These are phyloP conservation scores for Tripidium arundinaceum DNA, from an alignment of 202 grass and related monocot genomes.

Conservation along the genomic window DNA sequence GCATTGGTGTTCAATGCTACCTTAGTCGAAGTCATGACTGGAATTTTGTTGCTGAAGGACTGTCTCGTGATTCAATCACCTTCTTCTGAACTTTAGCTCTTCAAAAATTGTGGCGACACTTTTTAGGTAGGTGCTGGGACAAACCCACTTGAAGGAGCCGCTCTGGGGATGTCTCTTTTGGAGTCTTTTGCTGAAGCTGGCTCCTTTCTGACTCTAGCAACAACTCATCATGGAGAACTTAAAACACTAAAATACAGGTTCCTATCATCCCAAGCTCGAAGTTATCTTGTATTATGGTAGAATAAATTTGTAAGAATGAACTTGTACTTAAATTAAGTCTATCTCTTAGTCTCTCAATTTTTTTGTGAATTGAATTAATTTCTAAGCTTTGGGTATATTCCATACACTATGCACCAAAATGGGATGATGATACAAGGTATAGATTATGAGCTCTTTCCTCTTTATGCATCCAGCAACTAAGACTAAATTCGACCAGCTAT, in stretches of 20 bases:
- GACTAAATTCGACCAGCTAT: not conserved
- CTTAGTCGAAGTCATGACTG: not conserved
- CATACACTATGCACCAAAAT: not conserved
- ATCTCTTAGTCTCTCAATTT: not conserved
- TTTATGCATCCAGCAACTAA: not conserved
- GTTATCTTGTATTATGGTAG: slow-evolving; percentile 13
- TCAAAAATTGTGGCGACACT: not conserved
- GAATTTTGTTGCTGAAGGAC: not conserved
- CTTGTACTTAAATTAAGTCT: not conserved
- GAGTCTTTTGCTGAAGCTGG: slow-evolving; percentile 73
- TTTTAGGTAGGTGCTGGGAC: slow-evolving; percentile 76
- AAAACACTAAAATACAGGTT: slow-evolving; percentile 91
- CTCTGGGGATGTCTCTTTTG: slow-evolving; percentile 81
- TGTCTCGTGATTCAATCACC: not conserved
- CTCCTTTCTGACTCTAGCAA: slow-evolving; percentile 69
- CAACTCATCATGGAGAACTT: slow-evolving; percentile 83
- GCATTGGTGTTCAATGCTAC: not conserved
- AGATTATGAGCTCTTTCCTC: not conserved
- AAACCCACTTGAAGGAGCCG: slow-evolving; percentile 86
- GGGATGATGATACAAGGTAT: not conserved
- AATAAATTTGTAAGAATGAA: not conserved
- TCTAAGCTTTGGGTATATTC: not conserved
- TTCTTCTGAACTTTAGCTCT: slow-evolving; percentile 28
- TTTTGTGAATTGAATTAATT: not conserved
- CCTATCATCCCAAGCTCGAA: slow-evolving; percentile 22